Conservation (phyloP, 345 rosid species). For the Lepidium didymum region DNA sequence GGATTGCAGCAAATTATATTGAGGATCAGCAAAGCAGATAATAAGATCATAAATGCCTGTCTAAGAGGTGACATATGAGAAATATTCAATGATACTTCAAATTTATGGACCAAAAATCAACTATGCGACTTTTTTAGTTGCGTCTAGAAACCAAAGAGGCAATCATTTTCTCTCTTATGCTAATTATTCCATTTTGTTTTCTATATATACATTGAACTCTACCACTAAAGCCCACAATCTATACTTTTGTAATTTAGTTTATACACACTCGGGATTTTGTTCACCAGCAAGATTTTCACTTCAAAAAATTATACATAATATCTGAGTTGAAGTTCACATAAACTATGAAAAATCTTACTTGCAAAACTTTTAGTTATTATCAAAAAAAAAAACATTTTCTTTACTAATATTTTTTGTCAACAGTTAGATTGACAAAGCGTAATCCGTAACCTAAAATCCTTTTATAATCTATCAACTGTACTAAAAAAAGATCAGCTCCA, state of each 20-base stretch:
- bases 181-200: neutral
- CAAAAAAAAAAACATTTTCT: too few relatives aligned
- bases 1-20: neutral
- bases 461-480: too few relatives aligned
- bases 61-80: slow-evolving; percentile 17
- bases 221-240: neutral
- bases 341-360: neutral
- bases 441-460: too few relatives aligned
- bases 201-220: slow-evolving; percentile 16
- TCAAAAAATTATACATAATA: neutral
- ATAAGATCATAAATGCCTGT: slow-evolving; percentile 4
- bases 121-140: neutral
- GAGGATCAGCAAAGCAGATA: neutral
- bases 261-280: slow-evolving; percentile 6
- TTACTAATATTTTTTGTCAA: too few relatives aligned
- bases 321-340: neutral
- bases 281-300: slow-evolving; percentile 12
- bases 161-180: neutral
- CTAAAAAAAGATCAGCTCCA: too few relatives aligned
- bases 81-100: neutral
- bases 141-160: neutral
- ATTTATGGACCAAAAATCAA: neutral
- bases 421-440: too few relatives aligned
- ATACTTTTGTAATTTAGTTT: neutral
- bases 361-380: too few relatives aligned